Evolutionary conservation across 108 stramenopile genomes (phyloP), one percentile per base, ranked within the genome.

Genomic region (Seminavis robusta): DNA sequence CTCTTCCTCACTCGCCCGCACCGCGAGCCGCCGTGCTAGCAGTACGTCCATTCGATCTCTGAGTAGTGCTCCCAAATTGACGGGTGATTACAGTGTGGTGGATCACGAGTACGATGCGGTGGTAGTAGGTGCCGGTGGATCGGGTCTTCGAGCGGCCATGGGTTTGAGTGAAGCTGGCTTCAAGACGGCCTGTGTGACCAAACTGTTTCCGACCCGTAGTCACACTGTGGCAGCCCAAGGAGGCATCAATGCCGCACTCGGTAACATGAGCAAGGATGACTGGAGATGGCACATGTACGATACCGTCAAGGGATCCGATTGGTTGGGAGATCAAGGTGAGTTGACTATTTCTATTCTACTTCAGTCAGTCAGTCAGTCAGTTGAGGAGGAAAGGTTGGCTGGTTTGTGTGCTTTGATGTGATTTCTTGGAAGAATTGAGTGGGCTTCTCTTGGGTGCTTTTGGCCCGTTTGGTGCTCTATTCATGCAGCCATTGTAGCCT

Each of bases 231-330:
- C 99, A 28, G 99, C 99, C 16, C 99, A 99, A 76, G 99, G 99
- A 25, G 99, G 99, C n/a, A 94, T 99, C 69, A 99, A 99, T 71
- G 99, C 99, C 15, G 99, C 99, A 6, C 73, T 99, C 28, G 99
- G 97, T 34, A 98, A 98, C 78, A 95, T 94, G 92, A 68, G 73
- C 38, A 72, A 91, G 64, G 97, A 98, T 74, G 97, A 98, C 73
- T 98, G 97, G 95, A 50, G 94, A 48, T 99, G 97, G 97, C 99
- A 99, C 84, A 95, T 96, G 95, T 99, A 98, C 71, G 99, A 99
- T 77, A 99, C 99, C 17, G 99, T 99, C 34, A 99, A 99, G 77
- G 99, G 99, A 6, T 65, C 64, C 31, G 99, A 99, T 67, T 99
- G 97, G 97, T 85, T 99, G 7, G 99, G 99, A 15, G 99, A 99